Percentiles rank a stretch among this genome's conserved stretches.
Conservation (phyloP, 2,329 filamentous ascomycete genomes). For the Elsinoe fawcettii region DNA sequence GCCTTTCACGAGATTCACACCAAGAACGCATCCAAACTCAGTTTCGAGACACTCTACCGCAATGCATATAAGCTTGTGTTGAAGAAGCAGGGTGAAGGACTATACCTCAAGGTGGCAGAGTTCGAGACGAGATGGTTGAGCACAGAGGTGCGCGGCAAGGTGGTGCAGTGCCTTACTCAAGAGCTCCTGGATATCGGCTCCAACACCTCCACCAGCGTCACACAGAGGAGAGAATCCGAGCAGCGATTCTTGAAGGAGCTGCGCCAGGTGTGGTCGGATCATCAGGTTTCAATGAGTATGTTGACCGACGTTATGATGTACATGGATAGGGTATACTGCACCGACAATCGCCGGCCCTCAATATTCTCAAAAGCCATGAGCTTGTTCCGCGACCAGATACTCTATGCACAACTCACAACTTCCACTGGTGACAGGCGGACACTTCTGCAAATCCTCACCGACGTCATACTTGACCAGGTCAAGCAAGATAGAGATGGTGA, state of each 20-base stretch:
- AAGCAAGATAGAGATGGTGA: conserved; percentile 88
- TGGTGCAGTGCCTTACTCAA: conserved; percentile 62
- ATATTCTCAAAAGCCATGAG: conserved; percentile 82
- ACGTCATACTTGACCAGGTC: conserved; percentile 81
- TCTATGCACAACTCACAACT: conserved; percentile 51
- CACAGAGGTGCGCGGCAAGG: conserved; percentile 61
- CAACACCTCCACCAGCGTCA: conserved; percentile 53
- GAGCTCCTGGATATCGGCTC: conserved; percentile 41
- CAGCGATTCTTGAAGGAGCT: conserved; percentile 74
- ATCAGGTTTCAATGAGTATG: conserved; percentile 92
- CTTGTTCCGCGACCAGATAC: conserved; percentile 78
- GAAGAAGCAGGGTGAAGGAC: conserved; percentile 70
- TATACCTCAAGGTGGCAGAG: conserved; percentile 72
- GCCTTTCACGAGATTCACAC: conserved; percentile 84
- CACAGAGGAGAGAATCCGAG: conserved; percentile 70
- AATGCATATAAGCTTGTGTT: conserved; percentile 90
- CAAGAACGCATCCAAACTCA: conserved; percentile 80
- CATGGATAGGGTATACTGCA: conserved; percentile 77
- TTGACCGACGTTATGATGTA: conserved; percentile 93
- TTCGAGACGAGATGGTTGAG: conserved; percentile 80
- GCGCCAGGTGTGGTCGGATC: conserved; percentile 75
- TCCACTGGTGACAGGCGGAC: conserved; percentile 37
- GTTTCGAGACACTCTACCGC: conserved; percentile 92
- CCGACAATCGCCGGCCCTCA: conserved; percentile 63
- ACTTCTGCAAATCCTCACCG: conserved; percentile 69